phyloP scores from a whole-genome alignment of 306 rosid species.

The Echinosophora koreensis region DNA sequence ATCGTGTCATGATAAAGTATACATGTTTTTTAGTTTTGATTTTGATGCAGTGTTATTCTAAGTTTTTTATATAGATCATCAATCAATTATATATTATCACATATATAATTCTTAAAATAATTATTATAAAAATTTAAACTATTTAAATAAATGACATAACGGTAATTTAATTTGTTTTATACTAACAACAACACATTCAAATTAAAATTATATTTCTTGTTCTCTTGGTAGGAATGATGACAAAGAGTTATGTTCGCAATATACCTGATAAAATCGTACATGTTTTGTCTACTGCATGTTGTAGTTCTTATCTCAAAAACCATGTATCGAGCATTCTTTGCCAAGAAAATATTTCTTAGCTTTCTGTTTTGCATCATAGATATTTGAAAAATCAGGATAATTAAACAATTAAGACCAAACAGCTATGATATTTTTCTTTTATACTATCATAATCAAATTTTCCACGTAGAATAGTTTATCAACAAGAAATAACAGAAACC shows the following conservation, averaged over 20 bases:
- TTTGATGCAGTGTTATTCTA: no score
- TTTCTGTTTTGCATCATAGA: background rate
- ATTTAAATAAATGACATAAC: no score
- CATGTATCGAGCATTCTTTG: background rate
- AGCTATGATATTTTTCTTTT: background rate
- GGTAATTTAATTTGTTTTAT: no score
- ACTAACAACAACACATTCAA: no score
- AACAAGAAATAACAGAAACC: conserved; percentile 38
- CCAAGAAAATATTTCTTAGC: background rate
- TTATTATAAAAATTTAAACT: no score
- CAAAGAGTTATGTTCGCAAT: background rate
- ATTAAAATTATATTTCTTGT: no score
- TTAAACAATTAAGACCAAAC: background rate
- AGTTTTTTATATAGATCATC: no score
- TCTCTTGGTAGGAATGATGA: background rate
- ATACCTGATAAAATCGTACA: background rate
- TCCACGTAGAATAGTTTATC: background rate
- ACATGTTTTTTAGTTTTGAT: background rate
- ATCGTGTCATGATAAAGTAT: conserved; percentile 7
- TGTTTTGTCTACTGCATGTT: background rate
- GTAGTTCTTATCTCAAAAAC: conserved; percentile 12
- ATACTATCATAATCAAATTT: background rate
- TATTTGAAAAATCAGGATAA: background rate
- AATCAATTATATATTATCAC: no score
- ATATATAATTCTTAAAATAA: no score